phyloP scores from a whole-genome alignment of 208 protist genomes.

The Borovskyia barvae region DNA sequence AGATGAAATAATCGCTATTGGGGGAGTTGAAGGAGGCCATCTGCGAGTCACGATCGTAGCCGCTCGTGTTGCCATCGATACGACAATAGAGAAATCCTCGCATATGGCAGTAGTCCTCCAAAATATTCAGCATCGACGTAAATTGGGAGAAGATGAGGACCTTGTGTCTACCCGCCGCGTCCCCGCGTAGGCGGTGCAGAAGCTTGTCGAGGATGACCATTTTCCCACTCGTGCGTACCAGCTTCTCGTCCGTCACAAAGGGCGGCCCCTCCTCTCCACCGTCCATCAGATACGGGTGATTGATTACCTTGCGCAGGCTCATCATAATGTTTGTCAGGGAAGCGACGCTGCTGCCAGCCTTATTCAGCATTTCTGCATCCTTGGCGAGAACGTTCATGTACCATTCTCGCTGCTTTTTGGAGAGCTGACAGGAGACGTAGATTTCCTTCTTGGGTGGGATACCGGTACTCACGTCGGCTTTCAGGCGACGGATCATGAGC shows the following conservation, averaged over 20 bases:
- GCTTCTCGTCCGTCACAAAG: slow-evolving; percentile 88
- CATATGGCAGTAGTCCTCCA: slow-evolving; percentile 91
- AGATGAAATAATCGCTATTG: slow-evolving; percentile 93
- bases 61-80: slow-evolving; percentile 91
- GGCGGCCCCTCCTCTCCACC: slow-evolving; percentile 91
- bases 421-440: slow-evolving; percentile 93
- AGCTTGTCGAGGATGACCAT: slow-evolving; percentile 95
- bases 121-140: slow-evolving; percentile 91
- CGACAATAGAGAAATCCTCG: slow-evolving; percentile 81
- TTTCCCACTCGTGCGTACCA: slow-evolving; percentile 93
- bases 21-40: slow-evolving; percentile 95
- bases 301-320: slow-evolving; percentile 92
- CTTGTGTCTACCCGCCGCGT: slow-evolving; percentile 81
- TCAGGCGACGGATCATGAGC: slow-evolving; percentile 96
- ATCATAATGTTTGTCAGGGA: slow-evolving; percentile 87
- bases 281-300: slow-evolving; percentile 96
- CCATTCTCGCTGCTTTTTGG: slow-evolving; percentile 93
- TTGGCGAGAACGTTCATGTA: slow-evolving; percentile 95
- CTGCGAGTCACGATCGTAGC: slow-evolving; percentile 84
- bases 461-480: slow-evolving; percentile 94
- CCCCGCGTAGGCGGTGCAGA: slow-evolving; percentile 69
- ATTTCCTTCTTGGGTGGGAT: slow-evolving; percentile 99
- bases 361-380: slow-evolving; percentile 94
- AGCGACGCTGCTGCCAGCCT: slow-evolving; percentile 52
- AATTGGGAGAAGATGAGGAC: slow-evolving; percentile 99